phyloP scores from a whole-genome alignment of 2,329 filamentous ascomycete species.

The Scytalidium sp. region DNA sequence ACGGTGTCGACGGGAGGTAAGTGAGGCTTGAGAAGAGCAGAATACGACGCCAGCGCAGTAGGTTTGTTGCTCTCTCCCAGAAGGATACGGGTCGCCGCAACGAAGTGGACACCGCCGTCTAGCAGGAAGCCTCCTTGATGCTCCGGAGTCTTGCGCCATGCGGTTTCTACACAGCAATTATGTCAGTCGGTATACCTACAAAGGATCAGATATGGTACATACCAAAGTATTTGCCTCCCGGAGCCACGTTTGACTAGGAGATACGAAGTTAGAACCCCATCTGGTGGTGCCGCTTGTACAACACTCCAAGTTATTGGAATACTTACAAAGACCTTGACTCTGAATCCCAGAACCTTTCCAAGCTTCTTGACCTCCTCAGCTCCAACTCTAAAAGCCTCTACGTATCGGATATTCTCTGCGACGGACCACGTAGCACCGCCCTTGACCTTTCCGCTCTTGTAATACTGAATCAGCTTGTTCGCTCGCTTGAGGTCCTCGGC shows the following conservation, averaged over 20 bases:
- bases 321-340: conserved; percentile 37
- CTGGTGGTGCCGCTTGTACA: no score
- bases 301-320: background rate
- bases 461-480: conserved; percentile 45
- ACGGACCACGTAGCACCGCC: conserved; percentile 49
- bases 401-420: conserved; percentile 72
- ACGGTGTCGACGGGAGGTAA: conserved; percentile 29
- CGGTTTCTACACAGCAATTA: conserved; percentile 34
- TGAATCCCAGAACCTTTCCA: conserved; percentile 54
- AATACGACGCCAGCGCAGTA: conserved; percentile 21
- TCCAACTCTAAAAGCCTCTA: conserved; percentile 51
- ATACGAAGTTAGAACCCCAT: background rate
- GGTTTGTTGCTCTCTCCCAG: conserved; percentile 37
- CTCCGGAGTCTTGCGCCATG: conserved; percentile 65
- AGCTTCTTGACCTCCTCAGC: conserved; percentile 45
- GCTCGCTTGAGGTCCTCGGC: conserved; percentile 46
- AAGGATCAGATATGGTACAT: background rate
- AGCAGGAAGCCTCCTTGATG: conserved; percentile 76
- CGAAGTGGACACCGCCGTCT: conserved; percentile 72
- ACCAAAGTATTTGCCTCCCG: background rate
- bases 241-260: background rate
- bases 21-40: conserved; percentile 23
- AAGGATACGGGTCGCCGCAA: conserved; percentile 60
- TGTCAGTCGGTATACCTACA: conserved; percentile 2
- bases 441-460: conserved; percentile 32